Percentiles rank a stretch among this genome's conserved stretches.
Evolutionary conservation across 169 alveolate genomes (phyloP).

Genomic region (Cryptosporidium viatorum): DNA sequence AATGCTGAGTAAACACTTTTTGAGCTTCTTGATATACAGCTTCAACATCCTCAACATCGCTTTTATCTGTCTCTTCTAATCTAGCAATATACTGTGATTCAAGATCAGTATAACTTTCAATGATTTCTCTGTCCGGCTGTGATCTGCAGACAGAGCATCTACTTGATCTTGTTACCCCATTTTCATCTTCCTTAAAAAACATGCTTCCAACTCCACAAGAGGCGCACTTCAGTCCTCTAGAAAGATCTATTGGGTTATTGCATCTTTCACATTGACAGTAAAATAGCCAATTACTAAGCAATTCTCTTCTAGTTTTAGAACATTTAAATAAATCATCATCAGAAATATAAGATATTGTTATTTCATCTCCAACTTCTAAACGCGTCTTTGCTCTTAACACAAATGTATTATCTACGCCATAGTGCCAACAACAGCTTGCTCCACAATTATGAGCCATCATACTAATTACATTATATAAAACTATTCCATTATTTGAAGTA

Average conservation of each 20-base stretch:
- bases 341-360: conserved; percentile 87
- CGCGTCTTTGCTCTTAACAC: conserved; percentile 84
- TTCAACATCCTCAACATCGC: conserved; percentile 79
- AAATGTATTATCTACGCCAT: conserved; percentile 83
- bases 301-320: conserved; percentile 85
- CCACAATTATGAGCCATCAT: conserved; percentile 87
- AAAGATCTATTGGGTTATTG: conserved; percentile 79
- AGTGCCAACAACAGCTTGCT: conserved; percentile 89
- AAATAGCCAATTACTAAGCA: conserved; percentile 85
- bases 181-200: conserved; percentile 64
- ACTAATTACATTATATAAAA: conserved; percentile 80
- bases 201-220: conserved; percentile 81
- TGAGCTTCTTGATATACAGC: conserved; percentile 80
- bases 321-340: conserved; percentile 85
- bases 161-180: conserved; percentile 48
- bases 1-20: conserved; percentile 83
- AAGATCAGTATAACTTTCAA: conserved; percentile 69
- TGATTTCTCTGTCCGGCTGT: conserved; percentile 57
- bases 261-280: conserved; percentile 86
- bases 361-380: conserved; percentile 85
- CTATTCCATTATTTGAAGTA: conserved; percentile 81
- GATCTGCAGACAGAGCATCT: conserved; percentile 64
- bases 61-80: conserved; percentile 80
- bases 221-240: conserved; percentile 85
- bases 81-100: conserved; percentile 78